A percentile compares a stretch with the other conserved stretches of the same genome.
Conservation (phyloP, 495 filamentous ascomycete species). For the Gamarada debralockiae region DNA sequence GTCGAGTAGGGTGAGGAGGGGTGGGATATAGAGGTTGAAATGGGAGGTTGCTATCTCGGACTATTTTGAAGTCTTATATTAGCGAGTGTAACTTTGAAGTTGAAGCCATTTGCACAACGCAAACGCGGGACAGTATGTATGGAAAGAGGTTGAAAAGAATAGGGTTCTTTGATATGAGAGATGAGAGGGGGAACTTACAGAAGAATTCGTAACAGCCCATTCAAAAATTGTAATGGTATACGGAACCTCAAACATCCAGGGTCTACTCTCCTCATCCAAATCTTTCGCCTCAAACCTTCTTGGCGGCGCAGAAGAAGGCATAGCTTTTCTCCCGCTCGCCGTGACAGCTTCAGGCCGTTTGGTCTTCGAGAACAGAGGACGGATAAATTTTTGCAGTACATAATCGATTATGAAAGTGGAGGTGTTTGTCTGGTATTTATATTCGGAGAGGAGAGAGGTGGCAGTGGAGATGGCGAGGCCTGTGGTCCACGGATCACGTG, state of each 20-base stretch:
- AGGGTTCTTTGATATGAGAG: too few relatives aligned
- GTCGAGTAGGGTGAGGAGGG: constrained; percentile 76
- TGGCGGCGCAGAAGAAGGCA: constrained; percentile 35
- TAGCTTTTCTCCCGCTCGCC: constrained; percentile 54
- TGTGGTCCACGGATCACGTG: constrained; percentile 52
- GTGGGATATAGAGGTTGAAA: constrained; percentile 83
- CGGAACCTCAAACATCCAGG: constrained; percentile 67
- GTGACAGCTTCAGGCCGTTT: constrained; percentile 59
- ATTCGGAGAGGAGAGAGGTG: constrained; percentile 36
- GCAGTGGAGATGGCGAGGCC: constrained; percentile 29
- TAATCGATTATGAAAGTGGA: constrained; percentile 46
- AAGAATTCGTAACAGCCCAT: constrained; percentile 56
- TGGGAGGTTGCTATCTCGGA: constrained; percentile 30
- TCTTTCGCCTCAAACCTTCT: constrained; percentile 39
- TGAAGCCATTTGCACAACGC: too few relatives aligned
- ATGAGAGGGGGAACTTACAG: constrained; percentile 30
- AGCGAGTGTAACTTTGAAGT: too few relatives aligned
- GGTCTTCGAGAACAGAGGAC: constrained; percentile 68
- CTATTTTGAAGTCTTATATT: neutral
- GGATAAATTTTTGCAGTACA: constrained; percentile 50
- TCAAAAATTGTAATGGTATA: constrained; percentile 60
- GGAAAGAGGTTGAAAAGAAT: too few relatives aligned
- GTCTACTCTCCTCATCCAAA: constrained; percentile 49
- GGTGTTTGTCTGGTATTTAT: constrained; percentile 24
- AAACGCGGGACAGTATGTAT: too few relatives aligned